Evolutionary conservation across 2,329 filamentous ascomycete species (phyloP), one percentile per base, ranked within the genome.

Genomic region (Celoporthe dispersa): DNA sequence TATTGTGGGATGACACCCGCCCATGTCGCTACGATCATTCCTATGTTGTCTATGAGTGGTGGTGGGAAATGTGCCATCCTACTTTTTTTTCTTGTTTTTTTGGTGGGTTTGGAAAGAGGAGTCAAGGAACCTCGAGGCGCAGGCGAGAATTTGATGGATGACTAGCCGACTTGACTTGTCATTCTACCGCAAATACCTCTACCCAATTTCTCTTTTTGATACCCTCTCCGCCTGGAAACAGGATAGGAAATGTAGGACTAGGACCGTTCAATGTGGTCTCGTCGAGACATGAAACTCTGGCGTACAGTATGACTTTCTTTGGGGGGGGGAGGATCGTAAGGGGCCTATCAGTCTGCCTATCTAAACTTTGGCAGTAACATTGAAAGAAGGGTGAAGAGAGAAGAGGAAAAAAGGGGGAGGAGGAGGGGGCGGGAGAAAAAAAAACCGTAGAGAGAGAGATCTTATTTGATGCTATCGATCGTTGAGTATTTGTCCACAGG

Each of bases 21-120:
- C 59, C 63, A 63, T 41, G 66, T 61, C 22, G 66, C 59, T 63
- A 68, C 66, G 66, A 68, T 68, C 66, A 51, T 68, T 68, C 41
- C 35, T 55, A 35, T 68, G n/a, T 48, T 63, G 19, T 63, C 22
- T 61, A 62, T 55, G 33, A 62, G 66, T 28, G 59, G 44, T 28
- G 66, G 28, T 37, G 22, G 57, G 31, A 28, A 53, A 28, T 53
- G n/a, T 28, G 31, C 57, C 48, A 53, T 61, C 41, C 44, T 61
- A 53, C 37, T 51, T 51, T 9, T 48, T 22, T 28, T 28, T 39
- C 31, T 22, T 28, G 2, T 57, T 28, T 35, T 53, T 51, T 28
- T 11, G 39, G 57, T n/a, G 66, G 28, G 62, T 19, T 5, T 8
- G 57, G 44, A 37, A 16, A 53, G 41, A 28, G 55, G 55, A 61